These are phyloP conservation scores for Fraxinus sp. DNA, from an alignment of 305 asterid genomes.

Conservation along the genomic window DNA sequence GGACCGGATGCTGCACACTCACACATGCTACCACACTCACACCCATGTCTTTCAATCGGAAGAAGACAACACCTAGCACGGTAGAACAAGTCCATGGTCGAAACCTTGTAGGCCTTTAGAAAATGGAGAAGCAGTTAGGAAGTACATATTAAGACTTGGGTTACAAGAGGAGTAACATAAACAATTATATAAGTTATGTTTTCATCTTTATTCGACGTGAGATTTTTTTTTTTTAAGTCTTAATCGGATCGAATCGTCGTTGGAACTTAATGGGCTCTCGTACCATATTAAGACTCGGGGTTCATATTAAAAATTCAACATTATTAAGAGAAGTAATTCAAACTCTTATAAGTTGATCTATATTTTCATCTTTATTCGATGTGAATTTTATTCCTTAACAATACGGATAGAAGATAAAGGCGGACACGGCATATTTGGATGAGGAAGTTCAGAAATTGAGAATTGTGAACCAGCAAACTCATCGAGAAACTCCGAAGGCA, in stretches of 20 bases:
- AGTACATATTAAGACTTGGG: slow-evolving; percentile 27
- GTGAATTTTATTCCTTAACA: too few relatives aligned
- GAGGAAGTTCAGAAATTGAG: slow-evolving; percentile 54
- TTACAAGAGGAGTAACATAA: too few relatives aligned
- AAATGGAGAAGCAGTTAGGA: slow-evolving; percentile 66
- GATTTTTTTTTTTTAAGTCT: too few relatives aligned
- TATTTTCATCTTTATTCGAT: too few relatives aligned
- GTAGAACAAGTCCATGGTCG: slow-evolving; percentile 14
- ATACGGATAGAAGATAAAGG: slow-evolving; percentile 64
- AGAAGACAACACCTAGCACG: neutral
- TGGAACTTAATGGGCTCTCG: too few relatives aligned
- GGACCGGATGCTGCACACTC: slow-evolving; percentile 48
- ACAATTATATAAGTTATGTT: too few relatives aligned
- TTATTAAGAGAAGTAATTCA: too few relatives aligned
- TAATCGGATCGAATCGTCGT: too few relatives aligned
- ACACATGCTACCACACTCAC: slow-evolving; percentile 64
- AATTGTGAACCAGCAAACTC: slow-evolving; percentile 41
- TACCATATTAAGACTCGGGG: too few relatives aligned
- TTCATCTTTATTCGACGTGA: too few relatives aligned
- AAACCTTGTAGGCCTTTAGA: slow-evolving; percentile 37
- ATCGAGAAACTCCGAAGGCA: slow-evolving; percentile 48
- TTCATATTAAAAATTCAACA: too few relatives aligned
- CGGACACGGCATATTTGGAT: slow-evolving; percentile 52
- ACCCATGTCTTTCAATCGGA: slow-evolving; percentile 37
- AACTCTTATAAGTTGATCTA: too few relatives aligned